Conservation (phyloP, 2,329 filamentous ascomycete genomes). For the Aphanoascus verrucosus region DNA sequence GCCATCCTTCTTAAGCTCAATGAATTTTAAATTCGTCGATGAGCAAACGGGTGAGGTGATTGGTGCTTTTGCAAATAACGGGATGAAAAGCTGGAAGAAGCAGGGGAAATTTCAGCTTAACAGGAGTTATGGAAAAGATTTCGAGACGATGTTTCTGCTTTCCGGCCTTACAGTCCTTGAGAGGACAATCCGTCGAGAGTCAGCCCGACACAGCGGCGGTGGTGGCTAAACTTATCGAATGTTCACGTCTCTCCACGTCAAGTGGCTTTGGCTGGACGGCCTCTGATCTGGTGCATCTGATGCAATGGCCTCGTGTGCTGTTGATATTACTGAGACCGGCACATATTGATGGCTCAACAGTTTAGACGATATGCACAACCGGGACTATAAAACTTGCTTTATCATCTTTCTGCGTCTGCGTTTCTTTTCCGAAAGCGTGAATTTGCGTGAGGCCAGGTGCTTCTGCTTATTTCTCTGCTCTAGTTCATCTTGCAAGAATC, state of each 20-base stretch:
- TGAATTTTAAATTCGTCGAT: slow-evolving; percentile 29
- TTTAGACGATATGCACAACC: too few relatives aligned
- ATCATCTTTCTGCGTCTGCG: too few relatives aligned
- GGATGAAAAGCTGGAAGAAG: slow-evolving; percentile 22
- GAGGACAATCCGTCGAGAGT: slow-evolving; percentile 9
- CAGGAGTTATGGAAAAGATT: slow-evolving; percentile 21
- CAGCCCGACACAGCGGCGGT: slow-evolving; percentile 10
- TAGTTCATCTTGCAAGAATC: too few relatives aligned
- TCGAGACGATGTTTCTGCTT: slow-evolving; percentile 24
- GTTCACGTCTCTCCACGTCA: too few relatives aligned
- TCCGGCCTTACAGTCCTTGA: slow-evolving; percentile 14
- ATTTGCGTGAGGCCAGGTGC: too few relatives aligned
- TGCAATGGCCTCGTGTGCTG: too few relatives aligned
- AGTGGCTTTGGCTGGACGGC: not conserved
- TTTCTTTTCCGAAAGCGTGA: too few relatives aligned
- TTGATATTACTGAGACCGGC: too few relatives aligned
- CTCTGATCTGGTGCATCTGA: too few relatives aligned
- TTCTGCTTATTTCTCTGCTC: too few relatives aligned
- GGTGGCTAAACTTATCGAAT: slow-evolving; percentile 2
- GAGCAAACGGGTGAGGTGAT: slow-evolving; percentile 22
- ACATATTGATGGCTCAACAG: too few relatives aligned
- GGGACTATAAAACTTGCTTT: too few relatives aligned
- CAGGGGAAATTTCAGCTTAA: slow-evolving; percentile 26
- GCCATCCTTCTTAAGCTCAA: slow-evolving; percentile 17
- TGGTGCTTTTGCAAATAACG: slow-evolving; percentile 25